phyloP scores from a whole-genome alignment of 1,284 basidiomycete genomes.

The Lentinula novae-zelandiae region DNA sequence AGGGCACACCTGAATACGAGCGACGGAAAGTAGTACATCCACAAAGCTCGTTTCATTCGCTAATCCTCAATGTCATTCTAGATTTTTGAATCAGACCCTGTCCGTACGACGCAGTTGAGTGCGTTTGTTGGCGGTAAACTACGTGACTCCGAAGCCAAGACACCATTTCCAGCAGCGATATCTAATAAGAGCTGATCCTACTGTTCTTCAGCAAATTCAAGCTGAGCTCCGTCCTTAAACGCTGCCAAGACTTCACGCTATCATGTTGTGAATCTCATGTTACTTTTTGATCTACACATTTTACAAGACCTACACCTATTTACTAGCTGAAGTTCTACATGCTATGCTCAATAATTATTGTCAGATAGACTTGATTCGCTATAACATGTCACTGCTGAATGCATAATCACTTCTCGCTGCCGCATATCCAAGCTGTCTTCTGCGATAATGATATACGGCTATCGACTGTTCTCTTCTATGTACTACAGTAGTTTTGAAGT shows the following conservation, averaged over 20 bases:
- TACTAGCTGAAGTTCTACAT: neutral
- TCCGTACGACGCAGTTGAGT: constrained; percentile 59
- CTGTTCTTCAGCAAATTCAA: constrained; percentile 67
- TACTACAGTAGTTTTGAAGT: too few relatives aligned
- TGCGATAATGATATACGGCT: constrained; percentile 33
- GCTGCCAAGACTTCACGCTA: too few relatives aligned
- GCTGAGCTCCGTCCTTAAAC: constrained; percentile 30
- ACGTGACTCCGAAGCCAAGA: constrained; percentile 52
- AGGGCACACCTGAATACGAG: constrained; percentile 65
- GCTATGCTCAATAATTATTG: neutral
- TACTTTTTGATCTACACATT: neutral
- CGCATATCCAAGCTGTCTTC: constrained; percentile 49
- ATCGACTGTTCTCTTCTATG: neutral
- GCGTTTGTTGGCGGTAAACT: constrained; percentile 53
- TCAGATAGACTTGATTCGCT: constrained; percentile 45
- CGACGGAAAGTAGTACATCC: constrained; percentile 61
- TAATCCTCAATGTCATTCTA: constrained; percentile 26
- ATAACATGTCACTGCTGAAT: constrained; percentile 55
- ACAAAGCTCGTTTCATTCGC: neutral
- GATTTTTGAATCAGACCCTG: constrained; percentile 67
- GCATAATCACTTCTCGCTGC: constrained; percentile 48
- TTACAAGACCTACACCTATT: neutral
- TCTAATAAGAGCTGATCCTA: constrained; percentile 62
- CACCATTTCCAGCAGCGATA: constrained; percentile 55
- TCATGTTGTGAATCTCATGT: too few relatives aligned